These are phyloP conservation scores for Chalaropsis thielavioides DNA, from an alignment of 2,329 filamentous ascomycete species.

Conservation along the genomic window DNA sequence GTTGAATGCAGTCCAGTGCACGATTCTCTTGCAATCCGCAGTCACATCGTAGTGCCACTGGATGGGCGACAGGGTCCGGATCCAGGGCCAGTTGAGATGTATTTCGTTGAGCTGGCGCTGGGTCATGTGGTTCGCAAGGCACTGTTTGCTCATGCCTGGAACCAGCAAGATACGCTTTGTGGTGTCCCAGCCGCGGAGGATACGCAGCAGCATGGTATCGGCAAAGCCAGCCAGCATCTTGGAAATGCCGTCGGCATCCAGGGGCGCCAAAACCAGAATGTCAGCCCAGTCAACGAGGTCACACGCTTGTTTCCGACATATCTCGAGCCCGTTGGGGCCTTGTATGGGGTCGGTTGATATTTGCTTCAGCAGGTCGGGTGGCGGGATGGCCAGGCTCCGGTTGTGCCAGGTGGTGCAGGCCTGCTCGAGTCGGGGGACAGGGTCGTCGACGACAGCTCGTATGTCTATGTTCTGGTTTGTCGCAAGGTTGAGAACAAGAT, in stretches of 20 bases:
- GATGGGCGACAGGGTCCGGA: conserved; percentile 65
- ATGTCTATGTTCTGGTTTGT: conserved; percentile 49
- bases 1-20: conserved; percentile 50
- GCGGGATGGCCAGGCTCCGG: conserved; percentile 31
- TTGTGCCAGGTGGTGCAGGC: conserved; percentile 48
- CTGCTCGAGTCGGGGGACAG: conserved; percentile 47
- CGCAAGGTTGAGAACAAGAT: conserved; percentile 51
- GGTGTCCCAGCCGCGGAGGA: conserved; percentile 74
- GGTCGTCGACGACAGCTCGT: conserved; percentile 49
- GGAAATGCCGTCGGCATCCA: conserved; percentile 70
- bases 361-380: conserved; percentile 22
- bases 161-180: conserved; percentile 74
- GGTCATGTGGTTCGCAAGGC: conserved; percentile 85
- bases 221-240: conserved; percentile 79
- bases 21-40: conserved; percentile 36
- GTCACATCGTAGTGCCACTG: conserved; percentile 60
- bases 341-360: conserved; percentile 10
- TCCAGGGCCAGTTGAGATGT: conserved; percentile 72
- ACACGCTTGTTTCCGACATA: conserved; percentile 29
- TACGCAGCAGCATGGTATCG: conserved; percentile 65
- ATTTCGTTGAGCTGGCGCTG: conserved; percentile 78
- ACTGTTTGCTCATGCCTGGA: conserved; percentile 74
- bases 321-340: conserved; percentile 15
- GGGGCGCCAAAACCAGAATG: conserved; percentile 67
- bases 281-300: conserved; percentile 80